Conservation (phyloP, 768 basidiomycete genomes). For the Lactifluus rugatus region DNA sequence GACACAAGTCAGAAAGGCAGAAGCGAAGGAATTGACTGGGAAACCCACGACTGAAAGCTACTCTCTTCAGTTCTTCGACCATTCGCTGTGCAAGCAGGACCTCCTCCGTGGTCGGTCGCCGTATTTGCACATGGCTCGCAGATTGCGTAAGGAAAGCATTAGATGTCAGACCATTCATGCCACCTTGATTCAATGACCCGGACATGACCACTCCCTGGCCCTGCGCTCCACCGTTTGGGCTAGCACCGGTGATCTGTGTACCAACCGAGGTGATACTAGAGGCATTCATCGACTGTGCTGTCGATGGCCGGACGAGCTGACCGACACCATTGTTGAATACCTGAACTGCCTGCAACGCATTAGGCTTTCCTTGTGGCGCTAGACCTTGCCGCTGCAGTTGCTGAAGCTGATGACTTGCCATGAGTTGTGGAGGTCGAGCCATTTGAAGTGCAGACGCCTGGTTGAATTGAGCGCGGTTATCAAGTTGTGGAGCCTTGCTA, state of each 20-base stretch:
- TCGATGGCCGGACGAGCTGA: background rate
- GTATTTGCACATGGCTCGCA: background rate
- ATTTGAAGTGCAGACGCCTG: background rate
- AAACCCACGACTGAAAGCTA: background rate
- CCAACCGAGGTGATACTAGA: background rate
- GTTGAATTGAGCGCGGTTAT: constrained; percentile 7
- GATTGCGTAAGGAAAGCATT: background rate
- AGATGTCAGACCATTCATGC: background rate
- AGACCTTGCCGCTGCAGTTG: background rate
- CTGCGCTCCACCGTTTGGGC: background rate
- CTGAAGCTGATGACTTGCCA: background rate
- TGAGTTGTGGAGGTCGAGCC: background rate
- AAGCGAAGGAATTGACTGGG: background rate
- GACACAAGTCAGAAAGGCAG: background rate
- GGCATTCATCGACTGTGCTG: background rate
- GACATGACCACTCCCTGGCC: constrained; percentile 2
- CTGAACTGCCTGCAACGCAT: background rate
- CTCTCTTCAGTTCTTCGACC: constrained; percentile 6
- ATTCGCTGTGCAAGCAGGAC: background rate
- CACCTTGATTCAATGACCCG: background rate
- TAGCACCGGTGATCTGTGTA: background rate
- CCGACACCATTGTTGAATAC: background rate
- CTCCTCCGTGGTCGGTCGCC: background rate
- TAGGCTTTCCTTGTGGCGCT: background rate
- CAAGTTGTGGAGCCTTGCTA: constrained; percentile 3